Evolutionary conservation across 2,329 filamentous ascomycete genomes (phyloP), one percentile per base, ranked within the genome.

Genomic region (Penicillium digitatum): DNA sequence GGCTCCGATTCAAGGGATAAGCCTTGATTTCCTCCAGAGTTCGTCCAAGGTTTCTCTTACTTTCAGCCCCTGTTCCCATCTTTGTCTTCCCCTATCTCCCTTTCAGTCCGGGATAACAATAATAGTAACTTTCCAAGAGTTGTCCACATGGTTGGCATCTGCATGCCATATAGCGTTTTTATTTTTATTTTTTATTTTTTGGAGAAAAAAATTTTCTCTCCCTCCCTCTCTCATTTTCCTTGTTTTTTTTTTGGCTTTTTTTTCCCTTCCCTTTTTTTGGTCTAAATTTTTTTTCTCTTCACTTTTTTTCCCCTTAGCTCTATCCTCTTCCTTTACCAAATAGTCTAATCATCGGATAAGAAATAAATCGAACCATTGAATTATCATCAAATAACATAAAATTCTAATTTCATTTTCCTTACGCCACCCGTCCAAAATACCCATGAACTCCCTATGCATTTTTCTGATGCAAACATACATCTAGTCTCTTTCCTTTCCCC

Each of bases 91-190:
- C n/a, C 37, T 48, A 54, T 40, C 38, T 38, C 34, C 32, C 44
- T 20, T 27, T 55, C n/a, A 55, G 48, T 39, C 42, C 20, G 22
- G 40, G 18, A 22, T 11, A 26, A 26, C 29, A 62, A 61, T 61
- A 60, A 60, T 54, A 62, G 51, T 31, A 50, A 27, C 50, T 56
- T 56, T 59, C 22, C 5, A 26, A 11, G 22, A n/a, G n/a, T n/a
- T 43, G 27, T 45, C 66, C 67, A 69, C 66, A 69, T 69, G 67
- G 67, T 69, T 69, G 67, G 66, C 66, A 70, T 54, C 62, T 68
- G 64, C 62, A 63, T 60, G 56, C 61, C 60, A 63, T 65, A 39
- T 38, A 45, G 18, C 20, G 14, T 22, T 31, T 20, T 50, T 26
- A 50, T 44, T 44, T 42, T 46, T 52, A 35, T 35, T 42, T 39